Evolutionary conservation across 306 rosid genomes (phyloP).

Genomic region (Mucuna pruriens): DNA sequence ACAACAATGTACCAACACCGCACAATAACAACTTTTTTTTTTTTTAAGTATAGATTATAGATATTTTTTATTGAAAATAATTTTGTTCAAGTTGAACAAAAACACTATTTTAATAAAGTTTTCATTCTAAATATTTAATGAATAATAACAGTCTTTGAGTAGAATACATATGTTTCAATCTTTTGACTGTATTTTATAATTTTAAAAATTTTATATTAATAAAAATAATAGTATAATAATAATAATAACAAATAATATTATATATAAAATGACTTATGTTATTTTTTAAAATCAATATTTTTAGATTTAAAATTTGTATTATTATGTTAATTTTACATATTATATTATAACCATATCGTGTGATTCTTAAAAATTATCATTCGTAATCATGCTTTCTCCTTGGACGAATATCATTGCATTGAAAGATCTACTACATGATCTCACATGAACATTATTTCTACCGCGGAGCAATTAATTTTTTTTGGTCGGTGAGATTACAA

Average conservation of each 20-base stretch:
- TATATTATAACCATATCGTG: neutral
- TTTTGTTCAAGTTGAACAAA: no score
- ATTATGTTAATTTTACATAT: neutral
- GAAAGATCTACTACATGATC: no score
- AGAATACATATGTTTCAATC: neutral
- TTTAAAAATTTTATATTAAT: neutral
- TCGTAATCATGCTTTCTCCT: neutral
- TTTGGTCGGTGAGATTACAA: no score
- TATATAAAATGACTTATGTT: neutral
- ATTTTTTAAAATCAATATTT: neutral
- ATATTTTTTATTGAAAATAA: no score
- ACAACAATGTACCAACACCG: no score
- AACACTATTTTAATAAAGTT: no score
- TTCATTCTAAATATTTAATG: no score
- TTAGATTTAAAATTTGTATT: neutral
- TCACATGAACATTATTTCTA: no score
- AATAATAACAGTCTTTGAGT: neutral
- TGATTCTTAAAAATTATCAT: neutral
- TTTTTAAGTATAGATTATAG: no score
- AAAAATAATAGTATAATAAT: neutral
- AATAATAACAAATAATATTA: neutral
- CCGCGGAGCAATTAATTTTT: no score
- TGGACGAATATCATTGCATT: neutral
- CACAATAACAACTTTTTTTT: no score
- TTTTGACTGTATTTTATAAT: neutral